Conservation (phyloP, 2,329 filamentous ascomycete genomes). For the Claviceps arundinis region DNA sequence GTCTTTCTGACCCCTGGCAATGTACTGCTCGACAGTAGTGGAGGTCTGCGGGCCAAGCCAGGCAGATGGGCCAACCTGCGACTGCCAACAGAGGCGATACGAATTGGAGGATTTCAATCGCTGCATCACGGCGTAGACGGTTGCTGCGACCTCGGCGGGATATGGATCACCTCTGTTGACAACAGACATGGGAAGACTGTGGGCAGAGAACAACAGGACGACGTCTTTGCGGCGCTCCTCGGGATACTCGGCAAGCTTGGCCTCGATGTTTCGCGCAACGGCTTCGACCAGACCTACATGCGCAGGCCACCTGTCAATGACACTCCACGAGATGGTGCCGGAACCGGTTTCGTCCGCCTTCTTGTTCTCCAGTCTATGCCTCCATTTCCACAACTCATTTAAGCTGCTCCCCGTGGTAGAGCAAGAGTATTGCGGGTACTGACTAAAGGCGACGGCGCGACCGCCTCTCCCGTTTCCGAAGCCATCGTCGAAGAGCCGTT, state of each 20-base stretch:
- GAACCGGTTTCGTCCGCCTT: slow-evolving; percentile 35
- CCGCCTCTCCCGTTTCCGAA: slow-evolving; percentile 86
- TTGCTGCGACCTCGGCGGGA: slow-evolving; percentile 87
- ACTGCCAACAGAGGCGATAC: slow-evolving; percentile 94
- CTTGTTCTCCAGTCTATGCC: slow-evolving; percentile 74
- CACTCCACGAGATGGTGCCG: slow-evolving; percentile 83
- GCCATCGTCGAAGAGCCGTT: slow-evolving; percentile 68
- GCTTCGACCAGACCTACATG: slow-evolving; percentile 83
- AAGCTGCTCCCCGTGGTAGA: slow-evolving; percentile 92
- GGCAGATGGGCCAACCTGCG: slow-evolving; percentile 86
- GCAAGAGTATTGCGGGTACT: slow-evolving; percentile 97
- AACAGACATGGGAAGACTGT: slow-evolving; percentile 93
- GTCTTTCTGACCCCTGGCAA: slow-evolving; percentile 83
- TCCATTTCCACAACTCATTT: slow-evolving; percentile 97
- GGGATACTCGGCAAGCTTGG: slow-evolving; percentile 71
- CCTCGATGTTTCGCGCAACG: slow-evolving; percentile 85
- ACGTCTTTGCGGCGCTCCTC: slow-evolving; percentile 67
- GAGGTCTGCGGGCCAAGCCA: slow-evolving; percentile 94
- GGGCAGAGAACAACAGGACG: slow-evolving; percentile 83
- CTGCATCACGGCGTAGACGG: slow-evolving; percentile 94
- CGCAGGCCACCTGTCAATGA: slow-evolving; percentile 95
- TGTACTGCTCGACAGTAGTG: slow-evolving; percentile 75
- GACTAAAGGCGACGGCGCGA: slow-evolving; percentile 88
- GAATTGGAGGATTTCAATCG: slow-evolving; percentile 76
- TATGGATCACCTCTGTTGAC: slow-evolving; percentile 95